Conservation (phyloP, 2,329 filamentous ascomycete genomes). For the Celoporthe dispersa region DNA sequence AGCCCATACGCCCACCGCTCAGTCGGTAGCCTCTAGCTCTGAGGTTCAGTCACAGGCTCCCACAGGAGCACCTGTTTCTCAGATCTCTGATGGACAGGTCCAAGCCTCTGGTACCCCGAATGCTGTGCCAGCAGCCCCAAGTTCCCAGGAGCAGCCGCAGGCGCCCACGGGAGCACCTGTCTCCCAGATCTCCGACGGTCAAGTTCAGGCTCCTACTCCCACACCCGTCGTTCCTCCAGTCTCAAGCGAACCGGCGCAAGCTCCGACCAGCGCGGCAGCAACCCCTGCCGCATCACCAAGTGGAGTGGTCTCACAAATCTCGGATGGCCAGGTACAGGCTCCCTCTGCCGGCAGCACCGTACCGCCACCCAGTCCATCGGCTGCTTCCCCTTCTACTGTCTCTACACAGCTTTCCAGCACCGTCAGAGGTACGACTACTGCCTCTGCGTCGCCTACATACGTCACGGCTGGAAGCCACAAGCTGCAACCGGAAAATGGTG, state of each 20-base stretch:
- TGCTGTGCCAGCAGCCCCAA: background rate
- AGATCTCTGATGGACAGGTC: conserved; percentile 4
- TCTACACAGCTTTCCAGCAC: background rate
- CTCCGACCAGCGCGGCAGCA: background rate
- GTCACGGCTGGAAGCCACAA: conserved; percentile 1
- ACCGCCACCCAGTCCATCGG: background rate
- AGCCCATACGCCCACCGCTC: background rate
- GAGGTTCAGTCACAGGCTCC: background rate
- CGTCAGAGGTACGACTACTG: background rate
- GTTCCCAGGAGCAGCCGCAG: background rate
- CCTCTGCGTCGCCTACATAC: background rate
- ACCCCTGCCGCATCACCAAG: background rate
- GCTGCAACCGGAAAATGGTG: conserved; percentile 1
- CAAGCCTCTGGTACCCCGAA: background rate
- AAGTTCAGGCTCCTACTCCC: conserved; percentile 1
- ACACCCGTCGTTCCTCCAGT: background rate
- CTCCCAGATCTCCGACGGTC: conserved; percentile 1
- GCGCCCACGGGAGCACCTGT: background rate
- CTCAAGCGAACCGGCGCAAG: background rate
- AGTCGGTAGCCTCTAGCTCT: background rate
- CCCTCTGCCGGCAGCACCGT: background rate
- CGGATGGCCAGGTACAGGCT: conserved; percentile 2
- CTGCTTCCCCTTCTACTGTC: background rate
- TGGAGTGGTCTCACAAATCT: conserved; percentile 4
- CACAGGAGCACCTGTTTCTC: background rate